Percentiles rank a stretch among this genome's conserved stretches.
phyloP scores from a whole-genome alignment of 257 asterid species.

The Solanum dulcamara region DNA sequence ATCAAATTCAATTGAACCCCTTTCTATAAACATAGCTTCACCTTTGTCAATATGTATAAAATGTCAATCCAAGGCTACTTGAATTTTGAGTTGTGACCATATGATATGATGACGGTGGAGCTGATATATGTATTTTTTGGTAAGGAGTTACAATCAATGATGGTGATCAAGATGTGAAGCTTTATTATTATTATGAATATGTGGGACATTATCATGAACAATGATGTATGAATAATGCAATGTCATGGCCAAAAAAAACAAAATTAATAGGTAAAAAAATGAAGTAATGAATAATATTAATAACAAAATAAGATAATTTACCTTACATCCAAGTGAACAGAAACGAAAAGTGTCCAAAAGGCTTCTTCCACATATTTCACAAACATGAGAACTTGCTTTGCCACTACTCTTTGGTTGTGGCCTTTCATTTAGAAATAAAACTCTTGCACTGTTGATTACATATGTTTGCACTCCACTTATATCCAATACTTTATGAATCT shows the following conservation, averaged over 20 bases:
- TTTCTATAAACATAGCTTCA: not conserved
- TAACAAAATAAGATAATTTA: slow-evolving; percentile 2
- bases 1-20: not conserved
- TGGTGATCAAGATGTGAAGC: not conserved
- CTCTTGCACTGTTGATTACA: slow-evolving; percentile 96
- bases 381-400: slow-evolving; percentile 64
- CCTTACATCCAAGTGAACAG: slow-evolving; percentile 97
- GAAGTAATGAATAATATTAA: not conserved
- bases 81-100: not conserved
- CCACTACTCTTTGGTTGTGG: slow-evolving; percentile 81
- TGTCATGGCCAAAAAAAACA: not conserved
- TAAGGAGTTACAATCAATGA: slow-evolving; percentile 1
- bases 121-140: not conserved
- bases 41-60: not conserved
- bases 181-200: not conserved
- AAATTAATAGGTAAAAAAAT: not conserved
- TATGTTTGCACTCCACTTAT: slow-evolving; percentile 85
- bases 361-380: slow-evolving; percentile 81
- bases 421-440: slow-evolving; percentile 79
- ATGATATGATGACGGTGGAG: not conserved
- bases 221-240: not conserved
- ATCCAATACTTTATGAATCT: slow-evolving; percentile 82
- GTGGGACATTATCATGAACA: not conserved
- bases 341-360: slow-evolving; percentile 78
- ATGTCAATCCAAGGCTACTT: not conserved